Conservation (phyloP, 768 basidiomycete species). For the Sutorius australiensis region DNA sequence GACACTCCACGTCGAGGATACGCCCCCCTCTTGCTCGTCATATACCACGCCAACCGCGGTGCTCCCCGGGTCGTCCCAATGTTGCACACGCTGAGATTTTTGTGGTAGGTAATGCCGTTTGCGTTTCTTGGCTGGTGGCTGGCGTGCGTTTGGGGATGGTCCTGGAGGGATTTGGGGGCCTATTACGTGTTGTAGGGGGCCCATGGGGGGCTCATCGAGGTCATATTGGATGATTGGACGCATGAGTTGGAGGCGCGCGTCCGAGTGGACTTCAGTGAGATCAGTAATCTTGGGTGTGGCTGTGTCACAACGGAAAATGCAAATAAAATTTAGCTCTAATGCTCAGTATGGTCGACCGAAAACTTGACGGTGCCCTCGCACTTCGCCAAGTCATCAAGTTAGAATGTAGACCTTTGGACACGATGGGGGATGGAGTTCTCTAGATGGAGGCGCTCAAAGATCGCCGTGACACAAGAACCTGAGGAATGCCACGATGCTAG, state of each 20-base stretch:
- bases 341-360: too few relatives aligned
- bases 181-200: neutral
- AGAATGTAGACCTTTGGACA: too few relatives aligned
- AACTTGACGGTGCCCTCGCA: too few relatives aligned
- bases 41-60: conserved; percentile 28
- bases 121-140: conserved; percentile 53
- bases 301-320: too few relatives aligned
- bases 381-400: too few relatives aligned
- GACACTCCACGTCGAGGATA: neutral
- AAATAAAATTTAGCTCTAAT: too few relatives aligned
- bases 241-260: conserved; percentile 8
- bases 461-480: too few relatives aligned
- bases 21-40: conserved; percentile 23
- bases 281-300: neutral
- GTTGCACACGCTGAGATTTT: conserved; percentile 25
- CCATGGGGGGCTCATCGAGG: conserved; percentile 13
- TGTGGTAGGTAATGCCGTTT: conserved; percentile 26
- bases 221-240: conserved; percentile 31
- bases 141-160: conserved; percentile 1
- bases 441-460: too few relatives aligned
- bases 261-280: neutral
- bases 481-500: too few relatives aligned
- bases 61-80: conserved; percentile 42
- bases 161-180: neutral
- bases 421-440: too few relatives aligned